A percentile compares a stretch with the other conserved stretches of the same genome.
phyloP scores from a whole-genome alignment of 441 rosid genomes.

The Jatropha multifida region DNA sequence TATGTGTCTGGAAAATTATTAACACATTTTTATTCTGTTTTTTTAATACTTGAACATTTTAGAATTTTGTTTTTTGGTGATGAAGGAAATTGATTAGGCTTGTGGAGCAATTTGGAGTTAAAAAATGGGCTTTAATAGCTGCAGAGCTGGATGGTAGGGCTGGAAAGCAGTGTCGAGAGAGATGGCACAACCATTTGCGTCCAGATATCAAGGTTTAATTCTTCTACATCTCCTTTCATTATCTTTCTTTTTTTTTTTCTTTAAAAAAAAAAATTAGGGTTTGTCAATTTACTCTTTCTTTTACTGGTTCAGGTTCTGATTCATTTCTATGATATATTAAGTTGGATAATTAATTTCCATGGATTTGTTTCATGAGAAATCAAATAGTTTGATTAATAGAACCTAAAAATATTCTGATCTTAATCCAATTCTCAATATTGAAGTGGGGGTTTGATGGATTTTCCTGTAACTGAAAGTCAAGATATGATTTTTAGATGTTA shows the following conservation, averaged over 20 bases:
- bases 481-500: background rate
- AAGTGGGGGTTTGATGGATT: background rate
- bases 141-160: slow-evolving; percentile 78
- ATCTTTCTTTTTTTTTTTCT: background rate
- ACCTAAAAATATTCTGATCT: background rate
- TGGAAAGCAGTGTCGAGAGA: slow-evolving; percentile 94
- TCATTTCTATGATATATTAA: background rate
- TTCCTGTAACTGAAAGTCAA: background rate
- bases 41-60: background rate
- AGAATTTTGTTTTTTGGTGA: slow-evolving; percentile 9
- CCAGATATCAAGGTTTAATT: slow-evolving; percentile 79
- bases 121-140: slow-evolving; percentile 90
- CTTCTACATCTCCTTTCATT: background rate
- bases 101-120: slow-evolving; percentile 81
- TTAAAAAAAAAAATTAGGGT: slow-evolving; percentile 10
- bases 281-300: background rate
- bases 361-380: background rate
- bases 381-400: background rate
- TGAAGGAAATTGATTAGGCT: slow-evolving; percentile 65
- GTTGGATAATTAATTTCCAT: background rate
- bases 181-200: slow-evolving; percentile 97
- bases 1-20: too few relatives aligned
- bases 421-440: background rate
- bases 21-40: background rate
- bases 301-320: background rate